phyloP scores from a whole-genome alignment of 169 alveolate genomes.

The Haemoproteus tartakovskyi region DNA sequence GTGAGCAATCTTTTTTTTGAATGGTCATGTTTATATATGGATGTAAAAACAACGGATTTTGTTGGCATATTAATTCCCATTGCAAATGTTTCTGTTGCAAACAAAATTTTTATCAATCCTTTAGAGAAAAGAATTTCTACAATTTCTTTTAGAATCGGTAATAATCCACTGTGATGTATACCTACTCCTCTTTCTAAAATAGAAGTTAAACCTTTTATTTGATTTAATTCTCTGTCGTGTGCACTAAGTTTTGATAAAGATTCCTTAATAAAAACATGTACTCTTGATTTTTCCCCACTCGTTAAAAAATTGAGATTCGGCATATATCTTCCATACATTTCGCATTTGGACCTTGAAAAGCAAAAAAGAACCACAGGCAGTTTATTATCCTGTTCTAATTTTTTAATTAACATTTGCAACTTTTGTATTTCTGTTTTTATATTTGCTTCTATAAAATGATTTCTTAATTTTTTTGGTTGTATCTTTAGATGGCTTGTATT shows the following conservation, averaged over 20 bases:
- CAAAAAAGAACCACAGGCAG: constrained; percentile 96
- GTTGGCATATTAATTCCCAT: constrained; percentile 99
- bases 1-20: constrained; percentile 81
- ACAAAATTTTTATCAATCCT: constrained; percentile 93
- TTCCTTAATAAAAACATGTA: constrained; percentile 83
- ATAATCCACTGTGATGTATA: constrained; percentile 97
- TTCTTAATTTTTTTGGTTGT: no score
- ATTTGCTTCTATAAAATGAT: no score
- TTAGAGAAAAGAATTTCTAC: constrained; percentile 96
- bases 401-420: constrained; percentile 75
- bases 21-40: constrained; percentile 92
- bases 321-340: constrained; percentile 86
- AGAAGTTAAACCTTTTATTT: constrained; percentile 81
- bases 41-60: constrained; percentile 94
- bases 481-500: no score
- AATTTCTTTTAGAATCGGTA: constrained; percentile 97
- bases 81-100: constrained; percentile 99
- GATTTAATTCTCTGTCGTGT: constrained; percentile 88
- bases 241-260: constrained; percentile 79
- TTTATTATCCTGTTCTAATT: constrained; percentile 81
- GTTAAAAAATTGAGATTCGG: constrained; percentile 82
- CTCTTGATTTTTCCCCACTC: constrained; percentile 82
- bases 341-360: constrained; percentile 90
- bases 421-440: constrained; percentile 82
- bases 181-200: constrained; percentile 94